Percentiles rank a stretch among this genome's conserved stretches.
These are phyloP conservation scores for Aspergillus sergii DNA, from an alignment of 2,329 filamentous ascomycete species.

Conservation along the genomic window DNA sequence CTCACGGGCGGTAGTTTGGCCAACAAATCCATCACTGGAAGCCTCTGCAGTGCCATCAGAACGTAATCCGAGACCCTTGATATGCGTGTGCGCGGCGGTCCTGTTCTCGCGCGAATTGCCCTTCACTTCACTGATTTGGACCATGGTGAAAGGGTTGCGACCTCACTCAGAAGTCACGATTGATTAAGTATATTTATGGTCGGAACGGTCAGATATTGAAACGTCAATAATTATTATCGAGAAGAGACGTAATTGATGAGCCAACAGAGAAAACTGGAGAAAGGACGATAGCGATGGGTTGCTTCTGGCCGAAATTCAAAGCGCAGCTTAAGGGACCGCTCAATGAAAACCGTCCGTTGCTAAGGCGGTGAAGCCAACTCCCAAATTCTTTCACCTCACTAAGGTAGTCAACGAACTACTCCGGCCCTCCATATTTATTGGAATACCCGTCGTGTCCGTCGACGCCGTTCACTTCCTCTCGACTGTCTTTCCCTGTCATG, in stretches of 20 bases:
- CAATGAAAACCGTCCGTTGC: slow-evolving; percentile 29
- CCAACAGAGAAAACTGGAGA: slow-evolving; percentile 7
- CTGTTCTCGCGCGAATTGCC: slow-evolving; percentile 92
- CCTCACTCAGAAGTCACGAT: slow-evolving; percentile 28
- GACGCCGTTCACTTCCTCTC: not conserved
- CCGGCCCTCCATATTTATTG: slow-evolving; percentile 11
- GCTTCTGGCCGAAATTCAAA: slow-evolving; percentile 38
- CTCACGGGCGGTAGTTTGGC: slow-evolving; percentile 85
- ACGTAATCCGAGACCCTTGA: slow-evolving; percentile 89
- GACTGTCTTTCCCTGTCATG: slow-evolving; percentile 18
- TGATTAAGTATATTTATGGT: not conserved
- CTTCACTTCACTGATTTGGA: slow-evolving; percentile 92
- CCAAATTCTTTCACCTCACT: slow-evolving; percentile 35
- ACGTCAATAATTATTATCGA: slow-evolving; percentile 7
- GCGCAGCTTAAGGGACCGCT: slow-evolving; percentile 30
- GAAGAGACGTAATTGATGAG: slow-evolving; percentile 13
- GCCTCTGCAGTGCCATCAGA: slow-evolving; percentile 82
- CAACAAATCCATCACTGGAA: slow-evolving; percentile 81
- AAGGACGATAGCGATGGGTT: slow-evolving; percentile 19
- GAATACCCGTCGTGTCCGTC: not conserved
- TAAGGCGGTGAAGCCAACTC: slow-evolving; percentile 39
- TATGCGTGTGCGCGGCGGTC: slow-evolving; percentile 96
- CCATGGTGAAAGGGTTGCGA: slow-evolving; percentile 58
- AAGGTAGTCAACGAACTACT: slow-evolving; percentile 20
- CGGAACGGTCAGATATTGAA: not conserved